Base-by-base conservation (phyloP, 306 rosid genomes). In the Quercus gilva region DNA sequence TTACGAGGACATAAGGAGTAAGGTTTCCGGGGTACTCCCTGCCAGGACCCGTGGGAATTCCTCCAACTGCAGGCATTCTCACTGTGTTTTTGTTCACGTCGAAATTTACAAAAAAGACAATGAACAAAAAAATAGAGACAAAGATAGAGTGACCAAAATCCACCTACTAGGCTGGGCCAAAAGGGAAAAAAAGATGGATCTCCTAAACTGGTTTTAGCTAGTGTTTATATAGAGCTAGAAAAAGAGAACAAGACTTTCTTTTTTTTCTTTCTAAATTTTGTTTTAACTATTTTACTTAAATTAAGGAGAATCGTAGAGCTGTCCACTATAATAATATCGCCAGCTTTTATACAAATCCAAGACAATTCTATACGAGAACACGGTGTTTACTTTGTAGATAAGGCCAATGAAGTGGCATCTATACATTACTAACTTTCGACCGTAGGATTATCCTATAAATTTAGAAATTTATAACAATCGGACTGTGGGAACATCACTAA, bases 1-100 rank as follows among this genome's bases (percentile, higher is more conserved):
- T 91, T 57, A 87, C 73, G 0, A 85, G 81, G 11, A 94, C 97
- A 41, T 72, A 94, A 0, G 88, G 85, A 55, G 99, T 94, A 75
- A 94, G 94, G 21, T 88, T 89, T 8, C 99, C 99, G 0, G 94
- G 90, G 18, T 94, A 94, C 74, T 75, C 92, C 74, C 75, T 87
- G 1, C 79, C 68, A 1, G 71, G 60, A 21, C 88, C 90, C 9
- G 57, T 77, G 3, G 13, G 55, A 5, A 91, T 63, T 59, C 84
- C 90, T 45, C 89, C 92, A 0, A 74, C 95, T 0, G 94, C 97
- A n/a, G 92, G 93, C 99, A 94, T 94, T 84, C 77, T 84, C 8
- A 35, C 74, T 14, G 57, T 28, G 29, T 5, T 19, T 31, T 56
- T 37, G 45, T 37, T 56, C 10, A 28, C 19, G 69, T 56, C 60